Conservation (phyloP, 2,329 filamentous ascomycete species). For the Fusarium zealandicum region DNA sequence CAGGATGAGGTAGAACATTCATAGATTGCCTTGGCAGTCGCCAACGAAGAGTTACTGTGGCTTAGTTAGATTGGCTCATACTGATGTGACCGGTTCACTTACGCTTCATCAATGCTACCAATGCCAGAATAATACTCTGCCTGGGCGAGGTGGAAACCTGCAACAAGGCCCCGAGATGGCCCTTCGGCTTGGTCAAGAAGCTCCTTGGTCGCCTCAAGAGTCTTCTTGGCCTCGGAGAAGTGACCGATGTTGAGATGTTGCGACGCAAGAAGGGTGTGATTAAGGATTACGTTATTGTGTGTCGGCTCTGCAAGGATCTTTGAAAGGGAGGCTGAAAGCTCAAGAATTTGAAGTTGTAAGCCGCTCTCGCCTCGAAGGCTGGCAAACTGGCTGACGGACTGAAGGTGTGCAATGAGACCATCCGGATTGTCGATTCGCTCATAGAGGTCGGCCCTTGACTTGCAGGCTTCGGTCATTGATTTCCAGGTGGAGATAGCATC, state of each 20-base stretch:
- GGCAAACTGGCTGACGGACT: constrained; percentile 59
- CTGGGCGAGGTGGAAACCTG: constrained; percentile 70
- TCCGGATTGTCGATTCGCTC: constrained; percentile 58
- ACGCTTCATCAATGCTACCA: constrained; percentile 70
- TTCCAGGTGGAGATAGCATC: constrained; percentile 55
- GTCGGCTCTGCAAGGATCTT: constrained; percentile 44
- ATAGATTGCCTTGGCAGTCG: constrained; percentile 51
- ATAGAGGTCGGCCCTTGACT: constrained; percentile 52
- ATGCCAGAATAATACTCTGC: constrained; percentile 77
- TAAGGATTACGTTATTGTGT: constrained; percentile 53
- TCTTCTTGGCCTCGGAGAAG: constrained; percentile 56
- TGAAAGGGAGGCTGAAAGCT: constrained; percentile 54
- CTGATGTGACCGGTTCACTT: constrained; percentile 29
- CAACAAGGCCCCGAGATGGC: constrained; percentile 50
- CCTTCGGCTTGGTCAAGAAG: constrained; percentile 51
- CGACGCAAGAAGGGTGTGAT: constrained; percentile 57
- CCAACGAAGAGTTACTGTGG: constrained; percentile 43
- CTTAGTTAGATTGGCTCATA: constrained; percentile 19
- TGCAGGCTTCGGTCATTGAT: constrained; percentile 49
- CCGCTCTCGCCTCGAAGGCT: constrained; percentile 58
- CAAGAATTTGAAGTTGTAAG: constrained; percentile 55
- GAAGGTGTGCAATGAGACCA: constrained; percentile 57
- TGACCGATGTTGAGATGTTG: constrained; percentile 63
- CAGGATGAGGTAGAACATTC: constrained; percentile 42
- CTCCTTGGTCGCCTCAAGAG: constrained; percentile 65